Conservation (phyloP, 495 filamentous ascomycete species). For the Friedmanniomyces simplex region DNA sequence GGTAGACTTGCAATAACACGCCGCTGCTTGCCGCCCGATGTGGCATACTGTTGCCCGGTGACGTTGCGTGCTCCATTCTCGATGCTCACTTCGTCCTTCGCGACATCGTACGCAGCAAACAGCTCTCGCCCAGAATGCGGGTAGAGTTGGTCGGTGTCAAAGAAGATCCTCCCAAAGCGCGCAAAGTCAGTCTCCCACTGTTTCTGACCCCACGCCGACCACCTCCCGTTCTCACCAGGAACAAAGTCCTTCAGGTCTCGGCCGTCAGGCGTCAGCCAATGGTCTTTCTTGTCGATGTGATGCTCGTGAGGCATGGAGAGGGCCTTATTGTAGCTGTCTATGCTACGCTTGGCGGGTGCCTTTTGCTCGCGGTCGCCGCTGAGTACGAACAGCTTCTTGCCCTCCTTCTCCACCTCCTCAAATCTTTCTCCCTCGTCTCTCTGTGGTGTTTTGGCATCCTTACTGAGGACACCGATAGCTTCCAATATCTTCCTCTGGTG, state of each 20-base stretch:
- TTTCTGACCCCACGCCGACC: conserved; percentile 10
- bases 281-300: conserved; percentile 1
- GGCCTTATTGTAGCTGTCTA: conserved; percentile 8
- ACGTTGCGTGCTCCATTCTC: conserved; percentile 12
- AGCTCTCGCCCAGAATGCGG: not conserved
- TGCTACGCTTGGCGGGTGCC: conserved; percentile 27
- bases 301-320: conserved; percentile 3
- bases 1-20: conserved; percentile 67
- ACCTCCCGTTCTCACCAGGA: conserved; percentile 16
- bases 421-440: not conserved
- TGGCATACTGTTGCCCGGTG: conserved; percentile 15
- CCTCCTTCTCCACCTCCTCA: not conserved
- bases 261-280: not conserved
- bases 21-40: conserved; percentile 36
- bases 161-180: conserved; percentile 21
- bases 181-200: conserved; percentile 22
- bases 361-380: conserved; percentile 19
- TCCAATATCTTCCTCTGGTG: conserved; percentile 56
- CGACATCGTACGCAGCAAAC: conserved; percentile 14
- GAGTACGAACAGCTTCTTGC: conserved; percentile 22
- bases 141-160: conserved; percentile 16
- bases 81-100: conserved; percentile 4
- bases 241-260: conserved; percentile 12
- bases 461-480: conserved; percentile 27
- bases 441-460: not conserved